Base-by-base conservation (phyloP, 441 rosid genomes). In the Melastoma candidum region DNA sequence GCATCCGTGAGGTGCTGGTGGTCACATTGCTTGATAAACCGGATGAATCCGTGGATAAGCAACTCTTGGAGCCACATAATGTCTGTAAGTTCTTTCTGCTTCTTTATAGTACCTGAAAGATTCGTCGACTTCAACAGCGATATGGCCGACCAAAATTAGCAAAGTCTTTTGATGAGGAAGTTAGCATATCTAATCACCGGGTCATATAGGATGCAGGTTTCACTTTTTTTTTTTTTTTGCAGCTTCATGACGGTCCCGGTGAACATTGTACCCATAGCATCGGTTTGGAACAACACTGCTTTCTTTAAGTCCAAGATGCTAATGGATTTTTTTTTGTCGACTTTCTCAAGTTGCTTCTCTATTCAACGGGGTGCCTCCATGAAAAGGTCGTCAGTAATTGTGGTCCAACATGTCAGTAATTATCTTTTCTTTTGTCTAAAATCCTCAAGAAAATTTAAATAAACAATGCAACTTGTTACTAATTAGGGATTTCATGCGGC, bases 1-100 rank as follows among this genome's bases (percentile, higher is more conserved):
- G 75, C 55, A 52, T 77, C 58, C 73, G 66, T 48, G 65, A 74
- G 2, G 43, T 81, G 12, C 66, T 86, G 56, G 72, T 82, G 46
- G 47, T 93, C 88, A 93, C 89, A 71, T 70, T 93, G 66, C 96
- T 89, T 66, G 99, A 93, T 72, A 89, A 86, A 66, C 99, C 88
- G 60, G 93, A 93, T 75, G 95, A 86, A 82, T 71, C 78, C 54
- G 79, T 81, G 71, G 99, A 93, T 71, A 93, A 93, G 75, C 82
- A 73, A 77, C 80, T 93, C 58, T 89, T 97, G 26, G 96, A 89
- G 63, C 97, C 22, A 93, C 77, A 89, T 93, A 62, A 89, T 93
- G 90, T 83, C 90, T 47, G 99, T 89, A 78, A 89, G 97, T 75
- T 64, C 56, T 72, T 12, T 52, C 12, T 2, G 46, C 44, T 26